Evolutionary conservation across 2,329 filamentous ascomycete genomes (phyloP), one percentile per base, ranked within the genome.

Genomic region (Colletotrichum caudatum): DNA sequence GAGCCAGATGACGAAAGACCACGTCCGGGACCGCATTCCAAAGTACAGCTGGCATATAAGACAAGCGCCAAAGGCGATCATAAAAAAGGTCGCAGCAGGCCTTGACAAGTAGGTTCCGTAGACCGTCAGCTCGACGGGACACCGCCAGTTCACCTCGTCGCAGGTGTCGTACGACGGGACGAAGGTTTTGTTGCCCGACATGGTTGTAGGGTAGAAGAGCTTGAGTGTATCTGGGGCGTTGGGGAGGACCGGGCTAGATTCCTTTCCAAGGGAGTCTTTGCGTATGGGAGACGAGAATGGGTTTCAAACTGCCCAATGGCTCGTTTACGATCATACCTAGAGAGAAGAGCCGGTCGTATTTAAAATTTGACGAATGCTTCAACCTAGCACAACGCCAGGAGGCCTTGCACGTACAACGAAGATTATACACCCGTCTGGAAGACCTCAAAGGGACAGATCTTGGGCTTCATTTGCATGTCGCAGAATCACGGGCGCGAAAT

Each of bases 91-190:
- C 5, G 60, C 23, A 4, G 60, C 66, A 1, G 39, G 29, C 35
- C 26, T 48, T 5, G 59, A 41, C n/a, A 68, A 18, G 7, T 68
- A 18, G 2, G 35, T 39, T 6, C 61, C 67, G 46, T 69, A 69
- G 9, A 57, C 41, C 33, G 67, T 69, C 18, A 26, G 14, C 46
- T 61, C 56, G 1, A 69, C 46, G 16, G 61, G 46, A 6, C 67
- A 69, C 26, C 14, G 4, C 20, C 18, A 1, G 8, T 48, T 46
- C 26, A 60, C 37, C 16, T 39, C 35, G 5, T 65, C 33, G n/a
- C 61, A 69, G 14, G 66, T 59, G 23, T 44, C 23, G 53, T 64
- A 69, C 18, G 50, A 50, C 14, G 60, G 66, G n/a, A 33, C 56
- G 44, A 58, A 58, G 26, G 53, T 57, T 0, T 41, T 35, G 26